Evolutionary conservation across 306 rosid genomes (phyloP), one percentile per base, ranked within the genome.

Genomic region (Cucurbita moschata): DNA sequence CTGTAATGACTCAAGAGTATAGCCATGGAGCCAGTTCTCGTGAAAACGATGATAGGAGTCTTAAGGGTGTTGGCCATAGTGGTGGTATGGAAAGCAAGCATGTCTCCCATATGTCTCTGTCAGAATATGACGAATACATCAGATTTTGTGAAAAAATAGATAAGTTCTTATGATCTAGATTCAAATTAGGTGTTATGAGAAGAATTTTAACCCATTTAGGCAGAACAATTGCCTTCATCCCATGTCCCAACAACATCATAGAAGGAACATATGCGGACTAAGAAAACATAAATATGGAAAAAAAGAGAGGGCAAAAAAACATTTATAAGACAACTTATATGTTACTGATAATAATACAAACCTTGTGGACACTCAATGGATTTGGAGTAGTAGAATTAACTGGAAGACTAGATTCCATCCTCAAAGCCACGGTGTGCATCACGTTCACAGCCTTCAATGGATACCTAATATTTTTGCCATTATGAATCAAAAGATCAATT

Each of bases 1-100:
- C 88, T 84, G 76, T 91, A 94, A 76, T 94, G 96, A 78, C 99
- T 94, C 81, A 94, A 83, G 76, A 89, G 85, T 71, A 89, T 69
- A 71, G 97, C 97, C 97, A 94, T 91, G 82, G 99, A 94, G 72
- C 98, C 96, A 11, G 96, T 90, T 87, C 90, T 85, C 58, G 99
- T 94, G 81, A 94, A 94, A 83, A 94, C 99, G 30, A 94, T 87
- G 76, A 83, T 78, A 60, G 98, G 88, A 77, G 89, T 86, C 56
- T 84, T 78, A 18, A 94, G 87, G 46, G 92, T 90, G 82, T 89
- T 87, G n/a, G 96, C 86, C 88, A 94, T 94, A 73, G 79, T 89
- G 61, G 98, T 94, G 13, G 97, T 84, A 73, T 94, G 98, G 85
- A 87, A 89, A 71, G 97, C 96, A 84, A 91, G 90, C 89, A 89